Base-by-base conservation (phyloP, 2,329 filamentous ascomycete genomes). In the Penicillium sp. region DNA sequence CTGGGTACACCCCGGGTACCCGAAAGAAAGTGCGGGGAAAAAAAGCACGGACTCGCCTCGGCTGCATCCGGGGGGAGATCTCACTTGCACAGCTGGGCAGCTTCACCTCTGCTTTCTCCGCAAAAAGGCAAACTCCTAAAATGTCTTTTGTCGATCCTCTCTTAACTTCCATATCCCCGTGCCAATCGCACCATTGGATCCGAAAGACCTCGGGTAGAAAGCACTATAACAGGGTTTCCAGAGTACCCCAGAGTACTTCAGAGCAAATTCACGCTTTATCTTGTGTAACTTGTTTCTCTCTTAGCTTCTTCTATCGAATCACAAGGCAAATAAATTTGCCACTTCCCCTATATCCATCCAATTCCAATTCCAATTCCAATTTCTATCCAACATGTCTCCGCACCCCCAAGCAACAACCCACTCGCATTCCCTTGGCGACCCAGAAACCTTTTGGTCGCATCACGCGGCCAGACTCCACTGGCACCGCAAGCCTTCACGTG, bases 381-480 rank as follows among this genome's bases (percentile, higher is more conserved):
- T 19, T 29, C 27, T 37, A 25, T 15, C 15, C 29, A 27, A 19
- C 21, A 67, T 61, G 50, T 63, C 68, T 64, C 56, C 69, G 50
- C 67, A 77, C 54, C 70, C 71, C 10, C 83, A 86, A 72, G 78
- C 84, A 63, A 59, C 67, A n/a, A 77, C 81, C n/a, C 79, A 83
- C 63, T 61, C 70, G 4, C 67, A 71, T 60, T 93, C 90, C 53
- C 82, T 94, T 49, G 73, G 76, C n/a, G 78, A 89, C 62, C 90
- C 90, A 0, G 84, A 89, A 61, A 70, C 77, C 6, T 95, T 95
- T 77, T 96, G 91, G 91, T 78, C 78, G 23, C 80, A 82, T 55
- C 90, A 94, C 70, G 91, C 91, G 6, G 80, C 85, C 45, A 84
- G 89, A 23, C 80, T 97, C 4, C 78, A 89, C 73, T 97, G 93